These are phyloP conservation scores for Begonia fuchsioides DNA, from an alignment of 306 rosid species.

Conservation along the genomic window DNA sequence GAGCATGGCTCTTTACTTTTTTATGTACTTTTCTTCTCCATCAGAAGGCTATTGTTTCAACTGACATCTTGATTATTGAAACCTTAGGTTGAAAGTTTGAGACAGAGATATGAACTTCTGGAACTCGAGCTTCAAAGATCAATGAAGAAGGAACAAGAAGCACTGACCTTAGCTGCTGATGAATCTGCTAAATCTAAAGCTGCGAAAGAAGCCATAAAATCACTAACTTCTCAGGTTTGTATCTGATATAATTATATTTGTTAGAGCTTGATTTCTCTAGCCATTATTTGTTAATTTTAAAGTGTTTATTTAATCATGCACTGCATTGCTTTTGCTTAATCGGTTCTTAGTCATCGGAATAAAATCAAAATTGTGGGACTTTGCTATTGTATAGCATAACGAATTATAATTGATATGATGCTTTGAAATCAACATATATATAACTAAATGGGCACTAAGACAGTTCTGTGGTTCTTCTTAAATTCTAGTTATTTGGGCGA, in stretches of 20 bases:
- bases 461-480: too few relatives aligned
- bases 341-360: too few relatives aligned
- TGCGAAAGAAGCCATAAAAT: slow-evolving; percentile 92
- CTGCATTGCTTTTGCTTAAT: too few relatives aligned
- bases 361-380: too few relatives aligned
- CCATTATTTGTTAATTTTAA: too few relatives aligned
- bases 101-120: slow-evolving; percentile 66
- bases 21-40: background rate
- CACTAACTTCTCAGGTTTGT: slow-evolving; percentile 77
- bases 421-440: too few relatives aligned
- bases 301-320: background rate
- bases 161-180: slow-evolving; percentile 61
- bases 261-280: too few relatives aligned
- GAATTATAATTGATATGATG: too few relatives aligned
- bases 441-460: too few relatives aligned
- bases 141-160: slow-evolving; percentile 64
- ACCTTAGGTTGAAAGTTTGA: slow-evolving; percentile 71
- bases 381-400: too few relatives aligned
- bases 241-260: slow-evolving; percentile 12
- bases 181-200: slow-evolving; percentile 72
- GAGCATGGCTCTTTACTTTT: slow-evolving; percentile 2
- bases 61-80: slow-evolving; percentile 1
- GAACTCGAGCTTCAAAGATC: slow-evolving; percentile 76
- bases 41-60: background rate
- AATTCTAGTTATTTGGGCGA: too few relatives aligned